Evolutionary conservation across 805 yeast species (phyloP).

Genomic region (Wickerhamiella kurtzmanii): DNA sequence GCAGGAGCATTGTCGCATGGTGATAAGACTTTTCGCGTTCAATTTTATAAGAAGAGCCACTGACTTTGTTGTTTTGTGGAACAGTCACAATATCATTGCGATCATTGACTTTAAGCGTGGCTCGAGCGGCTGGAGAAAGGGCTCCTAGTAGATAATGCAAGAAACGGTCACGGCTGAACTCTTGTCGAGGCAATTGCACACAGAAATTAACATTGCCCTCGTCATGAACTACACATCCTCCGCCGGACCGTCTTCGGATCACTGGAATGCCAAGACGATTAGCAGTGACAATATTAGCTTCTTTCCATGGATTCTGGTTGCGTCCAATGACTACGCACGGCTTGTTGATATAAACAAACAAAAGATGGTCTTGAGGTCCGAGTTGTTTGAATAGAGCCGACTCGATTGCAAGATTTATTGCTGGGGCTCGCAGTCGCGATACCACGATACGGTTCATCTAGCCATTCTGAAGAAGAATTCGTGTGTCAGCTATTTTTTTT

Average conservation of each 20-base stretch:
- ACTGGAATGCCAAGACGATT: slow-evolving; percentile 44
- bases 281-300: slow-evolving; percentile 49
- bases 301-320: slow-evolving; percentile 92
- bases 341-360: slow-evolving; percentile 60
- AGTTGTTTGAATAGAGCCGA: slow-evolving; percentile 48
- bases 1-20: slow-evolving; percentile 88
- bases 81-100: slow-evolving; percentile 68
- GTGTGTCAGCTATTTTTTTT: too few relatives aligned
- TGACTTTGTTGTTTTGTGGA: slow-evolving; percentile 38
- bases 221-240: slow-evolving; percentile 96
- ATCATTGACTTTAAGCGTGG: slow-evolving; percentile 39
- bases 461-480: too few relatives aligned
- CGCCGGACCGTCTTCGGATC: slow-evolving; percentile 75
- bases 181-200: slow-evolving; percentile 53
- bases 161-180: slow-evolving; percentile 45
- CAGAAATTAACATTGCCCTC: slow-evolving; percentile 78
- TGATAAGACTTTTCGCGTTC: slow-evolving; percentile 75
- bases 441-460: slow-evolving; percentile 39
- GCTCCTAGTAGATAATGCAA: slow-evolving; percentile 35
- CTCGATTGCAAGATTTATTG: slow-evolving; percentile 67
- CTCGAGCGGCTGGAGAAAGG: slow-evolving; percentile 21
- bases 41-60: slow-evolving; percentile 88
- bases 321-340: slow-evolving; percentile 92
- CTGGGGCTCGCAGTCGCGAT: slow-evolving; percentile 53
- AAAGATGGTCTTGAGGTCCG: slow-evolving; percentile 30